Base-by-base conservation (phyloP, 2,329 filamentous ascomycete species). In the Colletotrichum chrysophilum region DNA sequence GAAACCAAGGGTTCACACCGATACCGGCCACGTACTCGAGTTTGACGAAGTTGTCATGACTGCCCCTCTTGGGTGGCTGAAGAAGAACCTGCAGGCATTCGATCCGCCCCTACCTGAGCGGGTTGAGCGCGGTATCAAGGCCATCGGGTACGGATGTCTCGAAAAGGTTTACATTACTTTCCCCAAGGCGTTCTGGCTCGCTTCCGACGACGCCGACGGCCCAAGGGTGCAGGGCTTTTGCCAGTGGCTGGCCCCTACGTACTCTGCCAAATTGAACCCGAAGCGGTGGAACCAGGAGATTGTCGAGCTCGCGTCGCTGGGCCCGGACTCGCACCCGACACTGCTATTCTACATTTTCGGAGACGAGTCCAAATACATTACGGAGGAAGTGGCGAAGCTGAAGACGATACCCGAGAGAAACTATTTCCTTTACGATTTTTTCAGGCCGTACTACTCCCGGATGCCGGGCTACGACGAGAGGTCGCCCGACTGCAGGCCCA, bases 291-390 rank as follows among this genome's bases (percentile, higher is more conserved):
- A 92, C 77, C 94, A 95, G 83, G 93, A 96, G 85, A 90, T 92
- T 69, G 88, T 97, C 74, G 96, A 96, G 74, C 89, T 98, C 26
- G 93, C 94, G 56, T 91, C 93, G 3, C 88, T 97, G 3, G 88
- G 91, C 0, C 80, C 85, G 2, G 88, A 87, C 66, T 89, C 93
- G 0, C 95, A 98, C 75, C 94, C 96, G 9, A 97, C 95, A 0
- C 89, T 98, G 5, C 90, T 98, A 30, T 98, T 98, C 89, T 98
- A 96, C 86, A 93, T 89, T 43, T 93, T 92, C 80, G 94, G 94
- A 48, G 89, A 89, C 24, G 91, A 92, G 81, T 92, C 91, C 1
- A 83, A 84, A 10, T 87, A 90, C 79, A 82, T 94, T 61, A 91
- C 89, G 0, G 83, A 84, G 14, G 82, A 84, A 21, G 79, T 90